Evolutionary conservation across 768 basidiomycete genomes (phyloP), one percentile per base, ranked within the genome.

Genomic region (Termitomyces sp.): DNA sequence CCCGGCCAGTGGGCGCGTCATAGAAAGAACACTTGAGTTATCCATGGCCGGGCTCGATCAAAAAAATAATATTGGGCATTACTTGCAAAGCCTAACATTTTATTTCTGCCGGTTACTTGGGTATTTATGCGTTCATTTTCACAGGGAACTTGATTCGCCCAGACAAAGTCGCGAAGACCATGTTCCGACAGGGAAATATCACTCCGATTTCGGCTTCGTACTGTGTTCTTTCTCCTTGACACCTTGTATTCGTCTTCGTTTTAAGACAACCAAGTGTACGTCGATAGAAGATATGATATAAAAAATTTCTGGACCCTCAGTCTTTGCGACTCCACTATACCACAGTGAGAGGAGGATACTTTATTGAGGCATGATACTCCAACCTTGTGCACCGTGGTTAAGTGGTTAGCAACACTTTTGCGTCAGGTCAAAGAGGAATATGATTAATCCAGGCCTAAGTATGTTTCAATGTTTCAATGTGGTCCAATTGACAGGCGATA

Each of bases 81-180:
- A 36, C 48, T 35, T 59, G 59, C 59, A 57, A 63, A 64, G 52
- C 59, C 57, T 58, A 61, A 35, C 36, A 58, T 65, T 60, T 68
- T 54, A 45, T 63, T 65, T 69, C 68, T 69, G 63, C 60, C 63
- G 68, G 66, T 69, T 63, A 70, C 64, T 72, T 72, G 74, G 69
- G 73, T 74, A 76, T 77, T 79, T 73, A 76, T 77, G 68, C 61
- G 62, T 73, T 71, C 66, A 62, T 72, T 72, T 70, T 74, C 52
- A 66, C 65, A 66, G 65, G 65, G 56, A 66, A 63, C 58, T 58
- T 54, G 58, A 26, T 53, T 59, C 58, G 54, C 49, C 49, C 58
- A 56, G 51, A 58, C 58, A 61, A 63, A 58, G 58, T 58, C 53
- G 54, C 52, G 42, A 64, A 54, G 59, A 57, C 52, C 46, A 49